Base-by-base conservation (phyloP, 1,139 yeast genomes). In the Yamadazyma triangularis region DNA sequence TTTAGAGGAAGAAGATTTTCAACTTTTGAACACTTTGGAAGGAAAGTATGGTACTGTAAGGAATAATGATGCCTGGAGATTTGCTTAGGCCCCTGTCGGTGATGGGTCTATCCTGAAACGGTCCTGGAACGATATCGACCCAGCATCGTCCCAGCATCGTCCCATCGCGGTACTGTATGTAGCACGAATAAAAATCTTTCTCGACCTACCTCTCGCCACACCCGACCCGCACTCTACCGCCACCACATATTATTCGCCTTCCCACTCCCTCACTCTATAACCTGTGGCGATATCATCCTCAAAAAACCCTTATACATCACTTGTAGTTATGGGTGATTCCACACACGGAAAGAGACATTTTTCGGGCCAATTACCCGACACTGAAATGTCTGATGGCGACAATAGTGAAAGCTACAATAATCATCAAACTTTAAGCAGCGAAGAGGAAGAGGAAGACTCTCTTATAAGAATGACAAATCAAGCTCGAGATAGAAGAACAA, bases 381-480 rank as follows among this genome's bases (percentile, higher is more conserved):
- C 84, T 58, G 72, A 79, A 45, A 94, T 84, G 59, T 80, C 86
- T 41, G 95, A 85, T 54, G 74, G 87, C 34, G 94, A 94, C 29
- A 77, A 76, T 29, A 72, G 73, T 34, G 83, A 83, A 56, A 15
- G 20, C 20, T 78, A 77, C 37, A 70, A 88, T 12, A 88, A 82
- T 49, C 78, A 84, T 26, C 80, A 93, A 2, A 72, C 93, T 1
- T 81, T 85, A 51, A 88, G 85, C 40, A 71, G 68, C 36, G 74
- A 73, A 15, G 65, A 85, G 12, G 72, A 95, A 35, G 69, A 79
- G 34, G 66, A 73, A 32, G 77, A 77, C 1, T 58, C 86, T 24
- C 60, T 79, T 6, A 68, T 77, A 15, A 50, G 86, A 14, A 58
- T 77, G 23, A 70, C 88, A 40, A 65, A 82, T 13, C 56, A 75